Conservation (phyloP, 2,329 filamentous ascomycete genomes). For the Aspergillus sclerotialis region DNA sequence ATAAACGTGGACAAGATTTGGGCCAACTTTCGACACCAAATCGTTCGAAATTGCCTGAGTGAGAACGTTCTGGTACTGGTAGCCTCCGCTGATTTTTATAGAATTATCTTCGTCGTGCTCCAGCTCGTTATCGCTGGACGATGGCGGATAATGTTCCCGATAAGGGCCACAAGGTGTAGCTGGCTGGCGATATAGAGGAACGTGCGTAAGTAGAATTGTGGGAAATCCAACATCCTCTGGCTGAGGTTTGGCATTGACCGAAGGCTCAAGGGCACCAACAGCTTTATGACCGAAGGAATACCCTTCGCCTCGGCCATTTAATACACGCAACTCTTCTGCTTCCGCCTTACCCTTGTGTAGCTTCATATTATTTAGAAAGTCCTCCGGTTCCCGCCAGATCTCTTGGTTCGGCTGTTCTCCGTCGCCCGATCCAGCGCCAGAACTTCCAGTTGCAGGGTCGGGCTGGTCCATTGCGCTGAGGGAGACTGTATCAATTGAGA, state of each 20-base stretch:
- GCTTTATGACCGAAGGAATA: slow-evolving; percentile 53
- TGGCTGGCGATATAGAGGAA: slow-evolving; percentile 75
- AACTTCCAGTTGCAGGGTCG: slow-evolving; percentile 41
- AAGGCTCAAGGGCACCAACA: slow-evolving; percentile 50
- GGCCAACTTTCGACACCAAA: slow-evolving; percentile 67
- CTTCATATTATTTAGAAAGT: slow-evolving; percentile 66
- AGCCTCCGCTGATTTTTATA: slow-evolving; percentile 69
- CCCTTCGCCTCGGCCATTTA: slow-evolving; percentile 54
- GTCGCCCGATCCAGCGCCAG: slow-evolving; percentile 39
- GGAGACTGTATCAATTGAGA: slow-evolving; percentile 83
- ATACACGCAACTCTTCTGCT: slow-evolving; percentile 59
- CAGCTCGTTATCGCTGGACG: slow-evolving; percentile 51
- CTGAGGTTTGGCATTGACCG: slow-evolving; percentile 13
- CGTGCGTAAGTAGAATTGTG: slow-evolving; percentile 82
- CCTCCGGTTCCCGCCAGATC: slow-evolving; percentile 69
- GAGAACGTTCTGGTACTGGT: slow-evolving; percentile 96
- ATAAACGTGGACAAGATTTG: slow-evolving; percentile 75
- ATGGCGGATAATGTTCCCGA: slow-evolving; percentile 75
- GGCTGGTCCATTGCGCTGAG: slow-evolving; percentile 65
- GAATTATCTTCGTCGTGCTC: slow-evolving; percentile 65
- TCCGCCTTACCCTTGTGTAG: slow-evolving; percentile 60
- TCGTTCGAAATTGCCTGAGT: slow-evolving; percentile 67
- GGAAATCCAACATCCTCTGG: slow-evolving; percentile 57
- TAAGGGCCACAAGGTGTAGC: slow-evolving; percentile 82
- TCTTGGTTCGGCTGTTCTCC: slow-evolving; percentile 46